Conservation (phyloP, 495 filamentous ascomycete species). For the Aspergillus haitiensis region DNA sequence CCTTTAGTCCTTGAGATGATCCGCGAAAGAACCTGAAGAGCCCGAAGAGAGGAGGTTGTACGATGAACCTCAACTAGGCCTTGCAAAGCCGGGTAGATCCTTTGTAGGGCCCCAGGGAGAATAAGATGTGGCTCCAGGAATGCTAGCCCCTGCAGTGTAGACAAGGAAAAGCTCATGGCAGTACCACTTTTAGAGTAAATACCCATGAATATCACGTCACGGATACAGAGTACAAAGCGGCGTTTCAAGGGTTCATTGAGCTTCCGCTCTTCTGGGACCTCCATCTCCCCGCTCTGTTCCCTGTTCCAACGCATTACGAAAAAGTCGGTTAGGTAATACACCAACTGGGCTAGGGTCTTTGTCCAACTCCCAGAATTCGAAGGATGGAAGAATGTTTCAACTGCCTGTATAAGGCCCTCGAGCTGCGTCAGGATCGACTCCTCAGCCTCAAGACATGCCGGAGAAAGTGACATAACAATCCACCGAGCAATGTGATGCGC, state of each 20-base stretch:
- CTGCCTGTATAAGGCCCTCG: conserved; percentile 90
- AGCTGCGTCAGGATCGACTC: conserved; percentile 81
- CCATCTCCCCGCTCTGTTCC: conserved; percentile 88
- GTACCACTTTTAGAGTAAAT: conserved; percentile 93
- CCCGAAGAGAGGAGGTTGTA: conserved; percentile 88
- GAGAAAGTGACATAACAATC: conserved; percentile 93
- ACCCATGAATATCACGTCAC: conserved; percentile 96
- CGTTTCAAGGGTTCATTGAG: conserved; percentile 78
- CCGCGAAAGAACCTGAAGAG: conserved; percentile 83
- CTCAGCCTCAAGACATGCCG: conserved; percentile 71
- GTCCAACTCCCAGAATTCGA: conserved; percentile 96
- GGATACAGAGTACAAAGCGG: conserved; percentile 86
- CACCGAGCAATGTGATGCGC: conserved; percentile 91
- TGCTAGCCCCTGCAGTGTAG: conserved; percentile 82
- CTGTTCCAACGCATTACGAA: conserved; percentile 98
- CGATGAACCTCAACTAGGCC: conserved; percentile 96
- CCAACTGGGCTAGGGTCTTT: conserved; percentile 81
- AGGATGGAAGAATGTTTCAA: conserved; percentile 98
- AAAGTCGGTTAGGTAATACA: conserved; percentile 91
- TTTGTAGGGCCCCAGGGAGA: conserved; percentile 87
- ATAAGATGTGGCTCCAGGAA: conserved; percentile 92
- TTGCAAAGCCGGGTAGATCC: conserved; percentile 95
- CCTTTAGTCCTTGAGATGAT: conserved; percentile 89
- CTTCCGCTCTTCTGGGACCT: conserved; percentile 72
- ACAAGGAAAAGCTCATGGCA: conserved; percentile 87